Evolutionary conservation across 148 eudicot genomes (phyloP), one percentile per base, ranked within the genome.

Genomic region (Dianthus caryophyllus): DNA sequence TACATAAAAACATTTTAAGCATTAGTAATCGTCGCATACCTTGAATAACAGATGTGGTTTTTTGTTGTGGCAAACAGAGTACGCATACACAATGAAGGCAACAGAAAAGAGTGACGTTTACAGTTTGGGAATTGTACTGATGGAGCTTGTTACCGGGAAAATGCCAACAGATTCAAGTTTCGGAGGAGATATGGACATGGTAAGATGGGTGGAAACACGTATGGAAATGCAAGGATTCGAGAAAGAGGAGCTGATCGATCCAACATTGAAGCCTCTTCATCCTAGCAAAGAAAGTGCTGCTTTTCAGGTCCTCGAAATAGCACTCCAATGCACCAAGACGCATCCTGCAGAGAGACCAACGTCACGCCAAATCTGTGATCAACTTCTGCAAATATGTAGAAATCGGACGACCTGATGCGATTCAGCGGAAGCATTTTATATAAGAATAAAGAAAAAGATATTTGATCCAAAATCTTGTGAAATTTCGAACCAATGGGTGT

Each of bases 41-140:
- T 41, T 41, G 5, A 3, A 48, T 20, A 16, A 48, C 21, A 17
- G 52, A 48, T 6, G 6, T 18, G 15, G 25, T 31, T 36, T 9
- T 12, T 5, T 41, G 9, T 59, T 41, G 61, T 55, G 22, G 24
- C 47, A 31, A 13, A 44, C 85, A 94, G 99, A 94, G 73, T 94
- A 86, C 52, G 99, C 97, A 6, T 94, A 90, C 78, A 79, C 99
- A 9, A 68, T 86, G 76, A 94, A 86, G 85, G 96, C 93, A 12
- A 84, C 97, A 22, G 99, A 94, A 70, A 94, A 90, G 76, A 94
- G 96, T 24, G 99, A 94, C 68, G 90, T 94, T 16, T 94, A 94
- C 84, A 94, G 99, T 82, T 83, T 88, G 90, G 99, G 99, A 15
- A 90, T 94, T 31, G 99, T 94, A 66, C 75, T 94, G 20, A 90